Evolutionary conservation across 352 stramenopile genomes (phyloP), one percentile per base, ranked within the genome.

Genomic region (Globisporangium orthogonon): DNA sequence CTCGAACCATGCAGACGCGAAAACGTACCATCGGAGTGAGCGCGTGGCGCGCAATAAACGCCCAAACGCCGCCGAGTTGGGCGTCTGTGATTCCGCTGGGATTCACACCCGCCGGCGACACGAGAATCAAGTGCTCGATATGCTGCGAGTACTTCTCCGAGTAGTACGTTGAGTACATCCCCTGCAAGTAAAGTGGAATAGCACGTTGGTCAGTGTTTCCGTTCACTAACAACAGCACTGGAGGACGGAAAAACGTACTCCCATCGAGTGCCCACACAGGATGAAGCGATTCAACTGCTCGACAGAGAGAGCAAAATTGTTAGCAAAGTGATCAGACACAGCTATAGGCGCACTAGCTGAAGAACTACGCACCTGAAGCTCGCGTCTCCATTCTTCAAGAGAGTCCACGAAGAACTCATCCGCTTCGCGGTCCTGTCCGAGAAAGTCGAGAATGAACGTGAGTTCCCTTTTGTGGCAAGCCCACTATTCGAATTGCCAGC

Each of bases 381-480:
- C 76, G 41, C 73, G 68, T 10, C 83, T 72, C 83, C 83, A 93
- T 14, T 86, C 69, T 63, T 93, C 83, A 4, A 93, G 62, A 13
- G 80, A 85, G 39, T 93, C 76, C 11, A 93, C 76, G 33, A 87
- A 93, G 62, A 93, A 93, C 15, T 85, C 77, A 54, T 93, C 80
- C 49, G 73, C 78, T 60, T 89, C 78, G 57, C 86, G 62, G 51
- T 89, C 77, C 76, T 86, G 39, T 28, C 7, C 3, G n/a, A 28
- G 10, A 39, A 51, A 48, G 14, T 30, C 18, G 6, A 29, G 10
- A 4, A 48, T 46, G 5, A 9, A 37, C 47, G 39, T 43, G 39
- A 14, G 15, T 47, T 28, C 14, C 0, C 41, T 28, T 11, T 37
- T n/a, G 28, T 4, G 7, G 28, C 23, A 1, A 48, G 11, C 5